Conservation (phyloP, 202 grass and related monocot genomes). For the Digitaria exilis region DNA sequence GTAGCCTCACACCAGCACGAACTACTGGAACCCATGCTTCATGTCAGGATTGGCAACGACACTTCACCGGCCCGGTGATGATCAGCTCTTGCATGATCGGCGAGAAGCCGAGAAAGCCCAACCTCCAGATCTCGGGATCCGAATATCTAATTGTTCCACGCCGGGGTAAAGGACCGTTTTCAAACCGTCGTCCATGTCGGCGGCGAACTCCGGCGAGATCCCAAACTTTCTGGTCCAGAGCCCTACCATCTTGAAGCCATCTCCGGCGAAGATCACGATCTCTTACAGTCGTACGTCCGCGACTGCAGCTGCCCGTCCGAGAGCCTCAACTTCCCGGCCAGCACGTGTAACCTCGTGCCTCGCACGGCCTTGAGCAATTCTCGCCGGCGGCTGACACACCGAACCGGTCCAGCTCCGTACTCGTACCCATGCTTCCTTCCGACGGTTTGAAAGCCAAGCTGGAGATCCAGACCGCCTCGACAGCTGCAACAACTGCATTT, state of each 20-base stretch:
- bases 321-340: slow-evolving; percentile 55
- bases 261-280: slow-evolving; percentile 49
- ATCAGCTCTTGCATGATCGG: neutral
- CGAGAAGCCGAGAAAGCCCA: slow-evolving; percentile 17
- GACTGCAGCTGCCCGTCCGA: slow-evolving; percentile 38
- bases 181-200: neutral
- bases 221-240: slow-evolving; percentile 49
- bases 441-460: neutral
- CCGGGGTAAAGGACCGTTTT: slow-evolving; percentile 49
- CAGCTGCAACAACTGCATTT: slow-evolving; percentile 50
- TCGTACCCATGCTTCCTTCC: neutral
- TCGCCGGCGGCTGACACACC: slow-evolving; percentile 44
- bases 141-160: neutral
- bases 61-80: slow-evolving; percentile 62
- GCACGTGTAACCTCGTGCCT: slow-evolving; percentile 42
- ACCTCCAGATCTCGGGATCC: neutral
- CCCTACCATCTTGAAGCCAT: slow-evolving; percentile 23
- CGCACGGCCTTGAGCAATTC: slow-evolving; percentile 47
- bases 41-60: too few relatives aligned
- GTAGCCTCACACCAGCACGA: slow-evolving; percentile 62
- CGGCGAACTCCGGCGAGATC: slow-evolving; percentile 20
- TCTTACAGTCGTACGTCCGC: slow-evolving; percentile 49
- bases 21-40: slow-evolving; percentile 49
- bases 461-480: slow-evolving; percentile 12
- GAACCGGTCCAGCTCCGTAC: slow-evolving; percentile 48